Percentiles rank a stretch among this genome's conserved stretches.
These are phyloP conservation scores for Podospora pseudopauciseta DNA, from an alignment of 495 filamentous ascomycete species.

Conservation along the genomic window DNA sequence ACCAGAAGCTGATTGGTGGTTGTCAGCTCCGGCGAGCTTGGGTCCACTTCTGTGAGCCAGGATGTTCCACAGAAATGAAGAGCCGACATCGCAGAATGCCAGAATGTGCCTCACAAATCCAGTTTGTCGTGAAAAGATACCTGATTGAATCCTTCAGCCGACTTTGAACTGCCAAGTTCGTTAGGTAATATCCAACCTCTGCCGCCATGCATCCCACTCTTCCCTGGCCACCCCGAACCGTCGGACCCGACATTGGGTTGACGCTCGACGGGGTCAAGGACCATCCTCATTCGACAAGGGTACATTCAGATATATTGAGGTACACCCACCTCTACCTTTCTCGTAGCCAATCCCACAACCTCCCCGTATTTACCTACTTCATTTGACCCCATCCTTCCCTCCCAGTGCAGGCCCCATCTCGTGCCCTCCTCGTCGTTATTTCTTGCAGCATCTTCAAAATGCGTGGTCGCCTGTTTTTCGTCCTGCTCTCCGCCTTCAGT, in stretches of 20 bases:
- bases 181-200: background rate
- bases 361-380: background rate
- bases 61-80: background rate
- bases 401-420: background rate
- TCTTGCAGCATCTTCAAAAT: background rate
- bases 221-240: background rate
- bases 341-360: background rate
- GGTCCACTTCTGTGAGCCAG: background rate
- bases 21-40: background rate
- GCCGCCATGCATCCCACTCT: background rate
- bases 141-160: background rate
- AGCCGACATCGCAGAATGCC: background rate
- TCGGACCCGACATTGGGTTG: background rate
- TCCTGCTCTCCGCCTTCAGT: conserved; percentile 15
- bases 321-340: background rate
- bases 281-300: background rate
- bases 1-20: background rate
- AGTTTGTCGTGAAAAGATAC: background rate
- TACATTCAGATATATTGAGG: background rate
- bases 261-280: background rate
- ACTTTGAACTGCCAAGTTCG: background rate
- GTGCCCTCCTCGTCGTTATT: background rate
- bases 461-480: conserved; percentile 9
- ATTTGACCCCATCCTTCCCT: background rate
- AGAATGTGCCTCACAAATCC: background rate